These are phyloP conservation scores for Euphorbia tirucalli DNA, from an alignment of 345 rosid genomes.

Conservation along the genomic window DNA sequence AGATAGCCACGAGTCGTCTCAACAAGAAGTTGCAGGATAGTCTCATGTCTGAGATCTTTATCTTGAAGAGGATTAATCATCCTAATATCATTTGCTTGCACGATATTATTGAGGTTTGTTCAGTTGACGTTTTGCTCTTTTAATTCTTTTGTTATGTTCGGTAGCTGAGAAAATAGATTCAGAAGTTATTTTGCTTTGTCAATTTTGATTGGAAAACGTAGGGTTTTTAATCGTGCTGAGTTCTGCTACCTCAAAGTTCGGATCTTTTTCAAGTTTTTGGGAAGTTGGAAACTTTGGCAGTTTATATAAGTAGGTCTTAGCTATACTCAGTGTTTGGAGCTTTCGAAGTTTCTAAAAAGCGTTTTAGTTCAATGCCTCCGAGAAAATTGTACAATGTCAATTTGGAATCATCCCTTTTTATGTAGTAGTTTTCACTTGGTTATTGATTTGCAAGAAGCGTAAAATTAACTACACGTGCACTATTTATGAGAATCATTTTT, in stretches of 20 bases:
- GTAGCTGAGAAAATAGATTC: slow-evolving; percentile 1
- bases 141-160: background rate
- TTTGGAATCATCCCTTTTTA: background rate
- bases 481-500: background rate
- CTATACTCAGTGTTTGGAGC: background rate
- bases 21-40: slow-evolving; percentile 84
- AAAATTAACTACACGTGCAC: background rate
- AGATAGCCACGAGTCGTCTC: slow-evolving; percentile 65
- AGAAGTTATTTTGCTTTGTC: background rate
- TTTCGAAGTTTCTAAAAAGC: background rate
- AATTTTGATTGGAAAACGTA: background rate
- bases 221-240: background rate
- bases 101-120: slow-evolving; percentile 81
- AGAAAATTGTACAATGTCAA: background rate
- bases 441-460: background rate
- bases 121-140: background rate
- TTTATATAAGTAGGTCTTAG: background rate
- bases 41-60: slow-evolving; percentile 87
- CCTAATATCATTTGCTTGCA: slow-evolving; percentile 82
- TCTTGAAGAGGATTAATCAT: slow-evolving; percentile 66
- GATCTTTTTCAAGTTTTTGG: background rate
- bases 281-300: background rate
- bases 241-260: background rate
- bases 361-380: background rate
- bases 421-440: background rate